Evolutionary conservation across 2,329 filamentous ascomycete genomes (phyloP).

Genomic region (Leptographium lundbergii): DNA sequence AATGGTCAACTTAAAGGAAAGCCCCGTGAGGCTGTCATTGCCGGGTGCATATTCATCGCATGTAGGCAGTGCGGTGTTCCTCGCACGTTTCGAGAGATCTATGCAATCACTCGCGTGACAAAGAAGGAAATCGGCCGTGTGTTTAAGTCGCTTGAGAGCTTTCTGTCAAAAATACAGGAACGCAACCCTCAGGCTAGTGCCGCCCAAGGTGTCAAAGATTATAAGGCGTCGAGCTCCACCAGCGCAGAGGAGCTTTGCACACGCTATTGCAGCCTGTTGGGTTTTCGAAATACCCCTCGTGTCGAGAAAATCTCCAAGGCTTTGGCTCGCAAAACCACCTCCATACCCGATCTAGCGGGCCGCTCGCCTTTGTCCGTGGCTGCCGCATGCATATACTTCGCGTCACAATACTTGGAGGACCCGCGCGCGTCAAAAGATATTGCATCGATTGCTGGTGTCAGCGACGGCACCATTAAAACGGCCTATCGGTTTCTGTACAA

Average conservation of each 20-base stretch:
- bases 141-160: constrained; percentile 86
- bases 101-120: constrained; percentile 79
- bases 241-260: constrained; percentile 74
- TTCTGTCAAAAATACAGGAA: constrained; percentile 64
- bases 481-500: constrained; percentile 83
- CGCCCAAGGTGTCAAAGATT: constrained; percentile 44
- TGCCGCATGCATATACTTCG: constrained; percentile 94
- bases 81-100: constrained; percentile 90
- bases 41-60: constrained; percentile 93
- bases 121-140: constrained; percentile 97
- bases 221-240: constrained; percentile 64
- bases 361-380: constrained; percentile 90
- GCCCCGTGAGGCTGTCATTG: constrained; percentile 83
- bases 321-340: constrained; percentile 65
- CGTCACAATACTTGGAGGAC: constrained; percentile 73
- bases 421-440: constrained; percentile 77
- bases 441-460: constrained; percentile 71
- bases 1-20: constrained; percentile 92
- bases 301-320: constrained; percentile 70
- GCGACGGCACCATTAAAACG: constrained; percentile 91
- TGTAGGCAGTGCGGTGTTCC: constrained; percentile 81
- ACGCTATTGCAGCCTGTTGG: constrained; percentile 79
- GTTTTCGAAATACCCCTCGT: constrained; percentile 55
- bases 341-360: constrained; percentile 71
- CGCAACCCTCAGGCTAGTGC: constrained; percentile 35